These are phyloP conservation scores for Cercospora zeina DNA, from an alignment of 2,329 filamentous ascomycete species.

Conservation along the genomic window DNA sequence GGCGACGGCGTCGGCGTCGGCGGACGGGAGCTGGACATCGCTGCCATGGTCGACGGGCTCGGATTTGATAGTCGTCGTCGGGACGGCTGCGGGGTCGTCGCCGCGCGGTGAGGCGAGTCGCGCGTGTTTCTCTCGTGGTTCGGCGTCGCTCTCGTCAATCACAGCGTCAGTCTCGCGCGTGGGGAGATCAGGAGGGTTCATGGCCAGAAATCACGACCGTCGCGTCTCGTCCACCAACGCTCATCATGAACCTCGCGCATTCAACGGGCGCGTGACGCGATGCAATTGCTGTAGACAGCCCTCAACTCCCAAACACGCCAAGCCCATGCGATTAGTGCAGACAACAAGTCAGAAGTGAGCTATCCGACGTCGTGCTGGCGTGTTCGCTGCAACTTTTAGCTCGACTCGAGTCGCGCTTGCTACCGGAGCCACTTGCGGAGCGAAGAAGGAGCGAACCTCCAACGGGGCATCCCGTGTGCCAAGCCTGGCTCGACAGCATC, in stretches of 20 bases:
- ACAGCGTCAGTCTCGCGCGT: conserved; percentile 21
- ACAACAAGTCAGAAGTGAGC: neutral
- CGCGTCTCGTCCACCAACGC: conserved; percentile 22
- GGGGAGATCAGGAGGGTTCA: conserved; percentile 25
- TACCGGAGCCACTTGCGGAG: conserved; percentile 11
- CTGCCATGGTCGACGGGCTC: conserved; percentile 13
- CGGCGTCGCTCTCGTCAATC: conserved; percentile 3
- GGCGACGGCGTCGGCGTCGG: conserved; percentile 12
- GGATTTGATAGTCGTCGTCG: conserved; percentile 18
- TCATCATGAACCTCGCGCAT: conserved; percentile 22
- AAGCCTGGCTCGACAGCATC: conserved; percentile 9
- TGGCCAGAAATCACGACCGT: conserved; percentile 20
- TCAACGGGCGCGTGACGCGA: conserved; percentile 3
- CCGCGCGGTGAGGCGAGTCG: neutral
- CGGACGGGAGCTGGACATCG: conserved; percentile 3
- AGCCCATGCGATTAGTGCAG: conserved; percentile 8
- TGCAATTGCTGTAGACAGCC: neutral
- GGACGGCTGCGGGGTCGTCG: conserved; percentile 15
- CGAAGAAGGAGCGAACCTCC: conserved; percentile 12
- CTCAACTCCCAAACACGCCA: conserved; percentile 8
- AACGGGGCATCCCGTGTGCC: conserved; percentile 8
- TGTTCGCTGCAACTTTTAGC: conserved; percentile 12
- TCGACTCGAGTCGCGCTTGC: conserved; percentile 2
- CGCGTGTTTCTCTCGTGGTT: conserved; percentile 3
- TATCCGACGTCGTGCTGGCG: neutral